Evolutionary conservation across 2,329 filamentous ascomycete species (phyloP).

Genomic region (Teratosphaeria destructans): DNA sequence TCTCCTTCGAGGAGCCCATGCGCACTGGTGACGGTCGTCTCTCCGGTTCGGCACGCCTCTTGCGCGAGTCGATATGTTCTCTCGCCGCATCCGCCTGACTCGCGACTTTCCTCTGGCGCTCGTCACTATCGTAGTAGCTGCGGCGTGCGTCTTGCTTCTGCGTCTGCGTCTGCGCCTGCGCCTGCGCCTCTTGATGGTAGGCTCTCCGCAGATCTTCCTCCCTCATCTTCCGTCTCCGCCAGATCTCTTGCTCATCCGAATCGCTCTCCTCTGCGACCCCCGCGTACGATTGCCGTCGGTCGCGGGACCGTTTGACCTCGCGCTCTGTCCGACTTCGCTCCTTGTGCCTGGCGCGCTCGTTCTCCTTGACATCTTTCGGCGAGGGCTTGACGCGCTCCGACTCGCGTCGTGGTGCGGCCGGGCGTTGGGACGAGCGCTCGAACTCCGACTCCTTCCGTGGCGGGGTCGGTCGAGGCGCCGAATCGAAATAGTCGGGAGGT

Average conservation of each 20-base stretch:
- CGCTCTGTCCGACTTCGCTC: conserved; percentile 31
- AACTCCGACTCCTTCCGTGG: conserved; percentile 31
- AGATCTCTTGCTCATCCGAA: conserved; percentile 15
- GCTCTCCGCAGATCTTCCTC: conserved; percentile 17
- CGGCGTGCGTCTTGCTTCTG: conserved; percentile 14
- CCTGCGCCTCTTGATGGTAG: conserved; percentile 13
- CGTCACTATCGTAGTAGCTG: conserved; percentile 14
- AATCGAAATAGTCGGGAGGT: conserved; percentile 26
- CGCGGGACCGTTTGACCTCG: conserved; percentile 31
- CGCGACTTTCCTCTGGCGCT: conserved; percentile 18
- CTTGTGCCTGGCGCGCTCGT: conserved; percentile 28
- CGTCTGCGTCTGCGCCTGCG: conserved; percentile 6
- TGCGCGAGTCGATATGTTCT: conserved; percentile 17
- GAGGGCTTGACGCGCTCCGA: conserved; percentile 8
- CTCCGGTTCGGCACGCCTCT: conserved; percentile 8
- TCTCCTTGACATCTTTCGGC: conserved; percentile 16
- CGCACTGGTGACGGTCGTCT: conserved; percentile 18
- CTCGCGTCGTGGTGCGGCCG: conserved; percentile 8
- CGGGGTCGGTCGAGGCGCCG: conserved; percentile 21
- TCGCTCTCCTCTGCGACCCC: conserved; percentile 25
- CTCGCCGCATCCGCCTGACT: conserved; percentile 14
- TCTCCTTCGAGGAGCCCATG: conserved; percentile 17
- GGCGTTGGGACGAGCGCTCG: conserved; percentile 25
- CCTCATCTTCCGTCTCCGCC: conserved; percentile 8
- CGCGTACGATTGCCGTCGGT: conserved; percentile 24